A percentile compares a stretch with the other conserved stretches of the same genome.
These are phyloP conservation scores for Candida sanyaensis DNA, from an alignment of 1,139 yeast species.

Conservation along the genomic window DNA sequence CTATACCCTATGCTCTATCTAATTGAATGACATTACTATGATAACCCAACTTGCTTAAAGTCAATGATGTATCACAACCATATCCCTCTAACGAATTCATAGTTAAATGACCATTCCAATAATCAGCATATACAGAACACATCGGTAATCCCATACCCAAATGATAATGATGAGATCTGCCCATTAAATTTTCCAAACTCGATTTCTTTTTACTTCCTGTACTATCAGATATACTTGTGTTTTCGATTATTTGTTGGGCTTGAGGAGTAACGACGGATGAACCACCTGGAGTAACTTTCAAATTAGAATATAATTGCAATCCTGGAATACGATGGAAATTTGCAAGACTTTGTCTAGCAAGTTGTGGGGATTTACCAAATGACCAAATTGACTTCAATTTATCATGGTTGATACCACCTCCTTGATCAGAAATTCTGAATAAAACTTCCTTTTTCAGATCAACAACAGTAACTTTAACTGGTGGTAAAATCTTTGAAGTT, in stretches of 20 bases:
- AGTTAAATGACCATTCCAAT: conserved; percentile 90
- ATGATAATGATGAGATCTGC: conserved; percentile 72
- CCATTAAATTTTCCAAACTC: conserved; percentile 50
- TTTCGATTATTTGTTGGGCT: conserved; percentile 23
- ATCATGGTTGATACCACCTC: conserved; percentile 76
- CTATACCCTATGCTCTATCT: conserved; percentile 58
- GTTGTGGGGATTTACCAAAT: conserved; percentile 67
- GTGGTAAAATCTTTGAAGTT: conserved; percentile 51
- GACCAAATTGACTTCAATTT: conserved; percentile 75
- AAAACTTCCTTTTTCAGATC: conserved; percentile 66
- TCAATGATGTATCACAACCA: conserved; percentile 85
- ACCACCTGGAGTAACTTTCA: conserved; percentile 42
- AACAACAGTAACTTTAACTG: conserved; percentile 70
- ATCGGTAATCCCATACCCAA: conserved; percentile 89
- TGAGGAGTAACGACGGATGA: conserved; percentile 32
- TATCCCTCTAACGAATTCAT: conserved; percentile 86
- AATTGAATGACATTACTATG: conserved; percentile 65
- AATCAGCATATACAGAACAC: conserved; percentile 90
- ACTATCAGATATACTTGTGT: conserved; percentile 35
- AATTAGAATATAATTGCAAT: conserved; percentile 41
- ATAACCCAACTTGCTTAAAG: conserved; percentile 75
- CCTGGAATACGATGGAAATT: conserved; percentile 75
- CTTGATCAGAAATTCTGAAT: conserved; percentile 83
- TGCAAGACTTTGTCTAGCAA: conserved; percentile 56
- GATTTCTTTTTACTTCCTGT: conserved; percentile 33